A percentile compares a stretch with the other conserved stretches of the same genome.
Evolutionary conservation across 83 land plant species (phyloP).

Genomic region (Larix sibirica): DNA sequence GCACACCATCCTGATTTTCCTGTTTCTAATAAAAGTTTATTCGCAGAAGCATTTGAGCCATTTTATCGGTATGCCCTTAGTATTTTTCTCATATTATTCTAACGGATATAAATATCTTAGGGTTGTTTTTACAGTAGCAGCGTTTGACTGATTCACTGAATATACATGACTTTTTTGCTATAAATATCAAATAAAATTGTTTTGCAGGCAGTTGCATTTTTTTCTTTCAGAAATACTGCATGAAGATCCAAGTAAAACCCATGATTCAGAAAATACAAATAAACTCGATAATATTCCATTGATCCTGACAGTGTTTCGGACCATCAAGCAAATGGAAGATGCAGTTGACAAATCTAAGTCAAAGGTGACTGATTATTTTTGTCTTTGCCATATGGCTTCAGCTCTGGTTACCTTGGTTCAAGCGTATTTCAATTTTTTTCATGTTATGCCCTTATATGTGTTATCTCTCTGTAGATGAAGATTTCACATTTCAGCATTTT

Average conservation of each 20-base stretch:
- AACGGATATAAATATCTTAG: neutral
- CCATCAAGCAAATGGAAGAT: constrained; percentile 52
- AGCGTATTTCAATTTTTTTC: neutral
- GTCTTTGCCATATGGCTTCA: neutral
- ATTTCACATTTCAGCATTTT: neutral
- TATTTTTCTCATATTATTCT: neutral
- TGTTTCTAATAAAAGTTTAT: constrained; percentile 39
- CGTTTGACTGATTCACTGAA: neutral
- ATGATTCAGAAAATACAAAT: constrained; percentile 18
- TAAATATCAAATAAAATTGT: neutral
- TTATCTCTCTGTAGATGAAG: neutral
- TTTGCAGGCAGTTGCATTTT: constrained; percentile 54
- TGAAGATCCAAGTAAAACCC: constrained; percentile 38
- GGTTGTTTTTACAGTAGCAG: constrained; percentile 2
- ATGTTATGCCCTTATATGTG: neutral
- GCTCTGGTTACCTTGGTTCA: neutral
- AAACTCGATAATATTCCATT: constrained; percentile 29
- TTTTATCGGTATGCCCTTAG: constrained; percentile 44
- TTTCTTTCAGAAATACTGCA: constrained; percentile 53
- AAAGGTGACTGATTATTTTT: constrained; percentile 30
- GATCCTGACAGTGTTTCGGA: constrained; percentile 39
- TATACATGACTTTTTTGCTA: neutral
- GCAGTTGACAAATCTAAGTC: constrained; percentile 42
- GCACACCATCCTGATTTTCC: constrained; percentile 63
- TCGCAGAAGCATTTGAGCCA: constrained; percentile 44